These are phyloP conservation scores for Calonectria honghensis DNA, from an alignment of 2,329 filamentous ascomycete genomes.

Conservation along the genomic window DNA sequence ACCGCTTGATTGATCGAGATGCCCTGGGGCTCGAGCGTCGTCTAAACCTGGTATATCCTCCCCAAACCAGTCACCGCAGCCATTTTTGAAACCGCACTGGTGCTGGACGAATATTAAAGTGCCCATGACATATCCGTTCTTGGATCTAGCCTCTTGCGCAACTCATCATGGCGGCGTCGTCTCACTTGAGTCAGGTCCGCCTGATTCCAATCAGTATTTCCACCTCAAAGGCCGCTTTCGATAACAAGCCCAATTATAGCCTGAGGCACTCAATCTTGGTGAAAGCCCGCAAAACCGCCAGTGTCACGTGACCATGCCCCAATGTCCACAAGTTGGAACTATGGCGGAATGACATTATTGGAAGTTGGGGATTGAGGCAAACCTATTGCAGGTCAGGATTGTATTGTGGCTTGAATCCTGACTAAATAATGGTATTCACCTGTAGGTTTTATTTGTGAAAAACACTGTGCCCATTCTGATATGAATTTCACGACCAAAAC, in stretches of 20 bases:
- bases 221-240: background rate
- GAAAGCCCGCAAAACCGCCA: constrained; percentile 14
- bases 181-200: constrained; percentile 2
- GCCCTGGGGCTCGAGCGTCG: constrained; percentile 44
- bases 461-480: background rate
- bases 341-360: background rate
- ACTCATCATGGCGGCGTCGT: background rate
- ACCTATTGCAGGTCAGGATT: background rate
- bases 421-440: background rate
- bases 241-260: constrained; percentile 6
- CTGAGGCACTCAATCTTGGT: constrained; percentile 22
- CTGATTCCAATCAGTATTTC: background rate
- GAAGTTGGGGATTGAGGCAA: background rate
- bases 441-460: background rate
- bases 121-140: constrained; percentile 21
- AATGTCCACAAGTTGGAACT: constrained; percentile 14
- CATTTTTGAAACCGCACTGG: constrained; percentile 10
- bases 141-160: background rate
- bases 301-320: constrained; percentile 15
- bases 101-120: constrained; percentile 37
- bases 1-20: constrained; percentile 45
- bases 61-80: constrained; percentile 23
- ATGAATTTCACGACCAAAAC: background rate
- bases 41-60: constrained; percentile 41
- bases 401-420: background rate